Conservation (phyloP, 2,329 filamentous ascomycete genomes). For the Penicillium sp. region DNA sequence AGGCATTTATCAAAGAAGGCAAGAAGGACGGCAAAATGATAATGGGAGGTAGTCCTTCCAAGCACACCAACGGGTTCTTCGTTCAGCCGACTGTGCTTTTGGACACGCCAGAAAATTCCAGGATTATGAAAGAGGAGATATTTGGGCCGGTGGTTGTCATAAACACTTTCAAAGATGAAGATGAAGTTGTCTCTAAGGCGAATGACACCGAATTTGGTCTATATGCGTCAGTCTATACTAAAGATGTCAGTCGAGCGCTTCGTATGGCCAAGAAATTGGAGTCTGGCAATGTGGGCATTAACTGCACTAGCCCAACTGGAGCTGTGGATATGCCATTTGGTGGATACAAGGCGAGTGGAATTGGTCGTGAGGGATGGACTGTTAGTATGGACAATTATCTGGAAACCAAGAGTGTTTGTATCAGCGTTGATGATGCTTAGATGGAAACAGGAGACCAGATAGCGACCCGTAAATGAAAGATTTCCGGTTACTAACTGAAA, state of each 20-base stretch:
- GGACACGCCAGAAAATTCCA: conserved; percentile 67
- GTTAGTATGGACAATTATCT: conserved; percentile 13
- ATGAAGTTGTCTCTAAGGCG: conserved; percentile 65
- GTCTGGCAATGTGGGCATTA: conserved; percentile 64
- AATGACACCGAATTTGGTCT: conserved; percentile 73
- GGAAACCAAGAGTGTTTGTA: conserved; percentile 15
- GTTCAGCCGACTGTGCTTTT: conserved; percentile 83
- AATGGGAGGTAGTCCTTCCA: conserved; percentile 66
- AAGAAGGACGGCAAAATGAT: conserved; percentile 64
- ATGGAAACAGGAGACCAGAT: background rate
- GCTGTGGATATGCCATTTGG: conserved; percentile 43
- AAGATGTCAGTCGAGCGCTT: conserved; percentile 73
- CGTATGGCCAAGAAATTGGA: conserved; percentile 68
- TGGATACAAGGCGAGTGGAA: conserved; percentile 21
- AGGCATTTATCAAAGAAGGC: conserved; percentile 68
- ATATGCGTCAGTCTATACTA: conserved; percentile 75
- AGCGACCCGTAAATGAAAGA: too few species aligned
- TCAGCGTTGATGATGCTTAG: conserved; percentile 9
- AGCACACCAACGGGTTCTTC: conserved; percentile 73
- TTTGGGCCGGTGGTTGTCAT: conserved; percentile 78
- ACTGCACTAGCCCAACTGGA: conserved; percentile 66
- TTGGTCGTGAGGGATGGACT: conserved; percentile 16
- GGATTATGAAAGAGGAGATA: conserved; percentile 74
- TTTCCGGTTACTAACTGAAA: too few species aligned
- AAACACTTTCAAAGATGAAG: conserved; percentile 70